phyloP scores from a whole-genome alignment of 129 eudicot species.

The Artemisia annua region DNA sequence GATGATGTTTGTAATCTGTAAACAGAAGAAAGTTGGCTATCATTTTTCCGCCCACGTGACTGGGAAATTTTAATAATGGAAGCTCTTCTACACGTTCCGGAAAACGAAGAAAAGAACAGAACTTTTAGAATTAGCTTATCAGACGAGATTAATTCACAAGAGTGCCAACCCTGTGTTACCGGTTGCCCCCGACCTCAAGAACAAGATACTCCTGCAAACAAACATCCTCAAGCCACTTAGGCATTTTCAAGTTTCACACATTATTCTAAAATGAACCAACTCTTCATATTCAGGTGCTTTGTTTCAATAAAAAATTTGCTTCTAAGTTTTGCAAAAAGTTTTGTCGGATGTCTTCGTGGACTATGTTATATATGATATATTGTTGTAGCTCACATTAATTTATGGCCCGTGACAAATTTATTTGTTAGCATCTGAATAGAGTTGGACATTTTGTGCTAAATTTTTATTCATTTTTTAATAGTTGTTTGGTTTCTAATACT shows the following conservation, averaged over 20 bases:
- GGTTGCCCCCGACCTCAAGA: constrained; percentile 38
- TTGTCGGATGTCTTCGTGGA: background rate
- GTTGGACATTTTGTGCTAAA: background rate
- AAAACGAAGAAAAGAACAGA: constrained; percentile 70
- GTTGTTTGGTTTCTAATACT: too few species aligned
- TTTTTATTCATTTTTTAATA: too few species aligned
- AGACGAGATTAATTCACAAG: constrained; percentile 46
- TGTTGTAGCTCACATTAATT: background rate
- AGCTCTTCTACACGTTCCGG: constrained; percentile 84
- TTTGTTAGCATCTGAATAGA: constrained; percentile 9
- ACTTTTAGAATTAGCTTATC: constrained; percentile 65
- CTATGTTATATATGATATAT: background rate
- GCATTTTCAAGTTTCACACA: constrained; percentile 21
- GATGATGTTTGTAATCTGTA: constrained; percentile 1
- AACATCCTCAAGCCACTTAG: constrained; percentile 36
- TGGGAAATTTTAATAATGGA: constrained; percentile 93
- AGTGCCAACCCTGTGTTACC: constrained; percentile 47
- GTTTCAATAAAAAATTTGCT: constrained; percentile 16
- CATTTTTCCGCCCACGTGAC: constrained; percentile 69
- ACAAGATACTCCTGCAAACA: constrained; percentile 39
- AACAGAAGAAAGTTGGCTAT: constrained; percentile 66
- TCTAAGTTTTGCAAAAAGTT: background rate
- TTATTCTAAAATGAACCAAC: background rate
- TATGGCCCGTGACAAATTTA: background rate
- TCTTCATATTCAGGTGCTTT: constrained; percentile 19